Percentiles rank a stretch among this genome's conserved stretches.
Conservation (phyloP, 495 filamentous ascomycete genomes). For the Sabuloglossum arenarium region DNA sequence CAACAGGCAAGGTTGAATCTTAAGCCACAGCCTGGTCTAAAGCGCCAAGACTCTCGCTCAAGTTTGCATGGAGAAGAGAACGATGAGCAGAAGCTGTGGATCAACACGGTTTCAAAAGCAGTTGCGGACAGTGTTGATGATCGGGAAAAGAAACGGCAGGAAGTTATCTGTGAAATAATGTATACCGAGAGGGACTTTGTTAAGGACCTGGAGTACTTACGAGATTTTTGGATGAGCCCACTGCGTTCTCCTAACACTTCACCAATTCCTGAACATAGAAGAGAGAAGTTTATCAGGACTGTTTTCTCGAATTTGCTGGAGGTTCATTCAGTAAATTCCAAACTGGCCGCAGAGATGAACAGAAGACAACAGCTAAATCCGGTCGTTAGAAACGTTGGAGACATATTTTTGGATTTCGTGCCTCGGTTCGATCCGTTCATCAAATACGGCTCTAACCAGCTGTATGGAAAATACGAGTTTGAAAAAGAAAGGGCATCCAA, state of each 20-base stretch:
- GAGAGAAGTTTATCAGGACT: constrained; percentile 77
- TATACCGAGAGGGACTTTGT: constrained; percentile 99
- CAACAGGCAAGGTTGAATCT: constrained; percentile 87
- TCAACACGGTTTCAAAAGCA: constrained; percentile 93
- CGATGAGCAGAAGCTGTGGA: constrained; percentile 98
- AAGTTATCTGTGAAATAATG: constrained; percentile 95
- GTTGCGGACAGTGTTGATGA: constrained; percentile 75
- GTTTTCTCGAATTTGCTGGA: constrained; percentile 96
- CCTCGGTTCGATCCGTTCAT: constrained; percentile 92
- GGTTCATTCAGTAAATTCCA: constrained; percentile 75
- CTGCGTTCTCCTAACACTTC: constrained; percentile 53
- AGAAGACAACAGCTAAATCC: constrained; percentile 74
- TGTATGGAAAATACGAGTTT: constrained; percentile 95
- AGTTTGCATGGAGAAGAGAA: constrained; percentile 73
- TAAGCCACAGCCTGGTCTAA: constrained; percentile 73
- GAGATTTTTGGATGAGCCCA: constrained; percentile 97
- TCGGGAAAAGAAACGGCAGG: constrained; percentile 89
- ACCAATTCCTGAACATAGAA: constrained; percentile 69
- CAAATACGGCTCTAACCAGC: constrained; percentile 84
- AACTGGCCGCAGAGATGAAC: constrained; percentile 70
- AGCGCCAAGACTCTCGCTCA: constrained; percentile 54
- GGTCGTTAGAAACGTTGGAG: constrained; percentile 75
- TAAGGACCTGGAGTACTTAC: constrained; percentile 93
- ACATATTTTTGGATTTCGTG: constrained; percentile 85
- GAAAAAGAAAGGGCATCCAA: constrained; percentile 88